Evolutionary conservation across 225 moss, liverwort and hornwort genomes (phyloP).

Genomic region (Climacium dendroides): DNA sequence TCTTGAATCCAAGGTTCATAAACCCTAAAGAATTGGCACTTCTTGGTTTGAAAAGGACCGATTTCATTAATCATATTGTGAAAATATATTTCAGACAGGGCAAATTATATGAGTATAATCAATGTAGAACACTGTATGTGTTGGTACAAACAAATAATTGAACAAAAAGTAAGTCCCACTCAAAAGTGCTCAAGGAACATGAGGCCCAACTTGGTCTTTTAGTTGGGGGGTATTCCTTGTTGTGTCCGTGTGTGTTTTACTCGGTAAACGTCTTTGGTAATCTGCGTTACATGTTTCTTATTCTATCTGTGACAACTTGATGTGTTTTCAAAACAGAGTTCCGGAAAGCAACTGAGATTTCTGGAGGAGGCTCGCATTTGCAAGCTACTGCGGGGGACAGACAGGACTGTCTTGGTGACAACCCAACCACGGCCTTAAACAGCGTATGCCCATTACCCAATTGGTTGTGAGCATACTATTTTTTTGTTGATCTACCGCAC

Average conservation of each 20-base stretch:
- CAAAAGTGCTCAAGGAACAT: not conserved
- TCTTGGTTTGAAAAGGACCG: not conserved
- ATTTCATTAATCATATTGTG: not conserved
- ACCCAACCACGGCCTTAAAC: not conserved
- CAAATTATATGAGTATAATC: not conserved
- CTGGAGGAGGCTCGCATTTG: not conserved
- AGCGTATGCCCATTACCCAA: not conserved
- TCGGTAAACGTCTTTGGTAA: not conserved
- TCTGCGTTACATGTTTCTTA: not conserved
- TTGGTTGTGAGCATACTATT: not conserved
- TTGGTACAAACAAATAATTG: too few relatives aligned
- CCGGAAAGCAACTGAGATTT: conserved; percentile 26
- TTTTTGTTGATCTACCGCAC: not conserved
- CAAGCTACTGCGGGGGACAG: not conserved
- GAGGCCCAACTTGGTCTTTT: not conserved
- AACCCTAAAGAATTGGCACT: not conserved
- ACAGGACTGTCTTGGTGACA: not conserved
- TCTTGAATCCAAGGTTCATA: not conserved
- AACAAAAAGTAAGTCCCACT: not conserved
- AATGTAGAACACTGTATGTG: not conserved
- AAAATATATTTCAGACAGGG: not conserved
- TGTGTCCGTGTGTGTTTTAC: not conserved
- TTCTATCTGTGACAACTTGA: not conserved
- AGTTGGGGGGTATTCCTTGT: not conserved
- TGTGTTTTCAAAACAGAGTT: conserved; percentile 7